A percentile compares a stretch with the other conserved stretches of the same genome.
Conservation (phyloP, 495 filamentous ascomycete species). For the Umbilicaria muhlenbergii region DNA sequence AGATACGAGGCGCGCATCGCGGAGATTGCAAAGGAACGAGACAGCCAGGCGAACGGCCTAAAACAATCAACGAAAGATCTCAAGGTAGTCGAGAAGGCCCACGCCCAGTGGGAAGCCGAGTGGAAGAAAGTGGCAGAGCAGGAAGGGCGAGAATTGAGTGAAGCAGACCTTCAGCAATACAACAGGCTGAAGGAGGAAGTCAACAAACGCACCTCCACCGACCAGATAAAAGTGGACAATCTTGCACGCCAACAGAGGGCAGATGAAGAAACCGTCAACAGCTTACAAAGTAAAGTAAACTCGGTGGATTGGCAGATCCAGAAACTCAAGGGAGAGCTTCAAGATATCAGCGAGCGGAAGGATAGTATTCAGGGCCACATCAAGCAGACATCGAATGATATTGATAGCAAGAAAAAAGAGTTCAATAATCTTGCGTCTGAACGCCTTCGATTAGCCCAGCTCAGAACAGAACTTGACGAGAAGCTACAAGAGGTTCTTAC, state of each 20-base stretch:
- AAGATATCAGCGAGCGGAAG: conserved; percentile 51
- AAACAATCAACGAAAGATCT: conserved; percentile 66
- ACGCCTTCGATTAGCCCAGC: conserved; percentile 59
- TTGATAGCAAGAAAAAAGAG: conserved; percentile 81
- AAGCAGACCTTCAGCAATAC: conserved; percentile 81
- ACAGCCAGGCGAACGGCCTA: conserved; percentile 46
- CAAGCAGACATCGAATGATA: conserved; percentile 55
- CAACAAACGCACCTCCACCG: conserved; percentile 63
- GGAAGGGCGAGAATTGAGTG: conserved; percentile 70
- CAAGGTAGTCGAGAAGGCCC: conserved; percentile 72
- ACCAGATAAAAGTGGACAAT: conserved; percentile 73
- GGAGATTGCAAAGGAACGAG: conserved; percentile 59
- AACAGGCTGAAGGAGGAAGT: conserved; percentile 74
- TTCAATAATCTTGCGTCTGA: conserved; percentile 76
- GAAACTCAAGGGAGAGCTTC: conserved; percentile 56
- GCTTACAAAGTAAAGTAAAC: conserved; percentile 73
- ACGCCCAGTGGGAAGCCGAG: conserved; percentile 75
- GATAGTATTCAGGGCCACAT: conserved; percentile 39
- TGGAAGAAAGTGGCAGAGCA: conserved; percentile 71
- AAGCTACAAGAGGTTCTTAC: conserved; percentile 66
- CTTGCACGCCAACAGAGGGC: conserved; percentile 72
- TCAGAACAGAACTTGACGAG: conserved; percentile 77
- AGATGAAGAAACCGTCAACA: conserved; percentile 77
- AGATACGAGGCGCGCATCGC: conserved; percentile 48
- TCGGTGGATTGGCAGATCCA: conserved; percentile 53